These are phyloP conservation scores for Monosporozyma solicola DNA, from an alignment of 805 yeast species.

Conservation along the genomic window DNA sequence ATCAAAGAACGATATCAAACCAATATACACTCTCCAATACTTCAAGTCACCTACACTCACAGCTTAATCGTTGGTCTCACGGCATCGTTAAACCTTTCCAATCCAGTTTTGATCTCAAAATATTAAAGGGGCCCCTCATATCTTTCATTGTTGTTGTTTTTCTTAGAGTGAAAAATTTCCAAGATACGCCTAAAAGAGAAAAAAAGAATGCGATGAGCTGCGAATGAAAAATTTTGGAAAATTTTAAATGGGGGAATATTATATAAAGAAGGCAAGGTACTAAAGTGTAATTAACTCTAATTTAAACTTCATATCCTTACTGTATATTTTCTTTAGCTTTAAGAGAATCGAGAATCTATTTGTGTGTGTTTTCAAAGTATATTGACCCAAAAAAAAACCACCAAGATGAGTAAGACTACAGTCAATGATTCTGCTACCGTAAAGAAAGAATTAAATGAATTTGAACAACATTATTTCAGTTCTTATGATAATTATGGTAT, in stretches of 20 bases:
- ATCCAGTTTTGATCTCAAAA: neutral
- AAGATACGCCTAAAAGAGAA: neutral
- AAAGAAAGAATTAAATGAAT: slow-evolving; percentile 50
- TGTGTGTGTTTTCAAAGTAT: neutral
- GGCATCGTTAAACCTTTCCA: no score
- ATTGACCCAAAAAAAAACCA: neutral
- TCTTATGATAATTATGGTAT: slow-evolving; percentile 96
- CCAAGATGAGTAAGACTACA: slow-evolving; percentile 19
- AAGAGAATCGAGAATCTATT: neutral
- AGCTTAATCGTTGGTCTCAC: no score
- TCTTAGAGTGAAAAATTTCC: neutral
- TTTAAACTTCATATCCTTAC: neutral
- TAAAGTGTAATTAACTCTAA: neutral
- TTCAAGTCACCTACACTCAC: no score
- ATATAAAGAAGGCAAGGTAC: neutral
- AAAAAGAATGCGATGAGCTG: neutral
- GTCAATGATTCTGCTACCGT: slow-evolving; percentile 52
- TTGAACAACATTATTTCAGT: slow-evolving; percentile 88
- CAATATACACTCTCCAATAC: no score
- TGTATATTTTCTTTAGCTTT: neutral
- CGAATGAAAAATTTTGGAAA: neutral
- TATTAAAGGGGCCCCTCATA: neutral
- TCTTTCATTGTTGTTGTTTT: neutral
- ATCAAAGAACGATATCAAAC: no score
- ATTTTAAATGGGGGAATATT: neutral